A percentile compares a stretch with the other conserved stretches of the same genome.
Conservation (phyloP, 176 grass and related monocot genomes). For the Rhynchospora tenuis region DNA sequence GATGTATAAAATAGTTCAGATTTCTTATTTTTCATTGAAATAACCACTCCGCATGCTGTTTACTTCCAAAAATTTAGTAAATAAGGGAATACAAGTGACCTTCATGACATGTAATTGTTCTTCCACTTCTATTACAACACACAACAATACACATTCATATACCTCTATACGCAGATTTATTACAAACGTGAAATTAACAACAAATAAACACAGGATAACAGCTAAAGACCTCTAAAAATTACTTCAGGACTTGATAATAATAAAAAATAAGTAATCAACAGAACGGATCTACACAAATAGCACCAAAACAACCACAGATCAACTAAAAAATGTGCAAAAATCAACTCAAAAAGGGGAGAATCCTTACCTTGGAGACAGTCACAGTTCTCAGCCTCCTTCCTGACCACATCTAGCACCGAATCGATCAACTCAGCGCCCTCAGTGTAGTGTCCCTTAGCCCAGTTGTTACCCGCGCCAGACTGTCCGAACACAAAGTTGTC, state of each 20-base stretch:
- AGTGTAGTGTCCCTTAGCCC: conserved; percentile 88
- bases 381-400: conserved; percentile 68
- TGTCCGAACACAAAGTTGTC: conserved; percentile 32
- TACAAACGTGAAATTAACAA: background rate
- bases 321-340: background rate
- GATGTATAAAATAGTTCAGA: background rate
- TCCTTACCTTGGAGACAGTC: conserved; percentile 44
- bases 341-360: background rate
- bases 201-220: no score
- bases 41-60: background rate
- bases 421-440: conserved; percentile 28
- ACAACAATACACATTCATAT: no score
- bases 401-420: conserved; percentile 32
- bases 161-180: background rate
- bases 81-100: no score
- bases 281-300: background rate
- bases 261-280: background rate
- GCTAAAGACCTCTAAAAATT: no score
- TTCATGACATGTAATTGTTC: no score
- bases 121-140: no score
- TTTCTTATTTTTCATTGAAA: background rate
- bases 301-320: background rate
- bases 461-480: conserved; percentile 61
- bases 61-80: no score
- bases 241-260: background rate